Evolutionary conservation across 257 asterid genomes (phyloP), one percentile per base, ranked within the genome.

Genomic region (Solanum sejunctum): DNA sequence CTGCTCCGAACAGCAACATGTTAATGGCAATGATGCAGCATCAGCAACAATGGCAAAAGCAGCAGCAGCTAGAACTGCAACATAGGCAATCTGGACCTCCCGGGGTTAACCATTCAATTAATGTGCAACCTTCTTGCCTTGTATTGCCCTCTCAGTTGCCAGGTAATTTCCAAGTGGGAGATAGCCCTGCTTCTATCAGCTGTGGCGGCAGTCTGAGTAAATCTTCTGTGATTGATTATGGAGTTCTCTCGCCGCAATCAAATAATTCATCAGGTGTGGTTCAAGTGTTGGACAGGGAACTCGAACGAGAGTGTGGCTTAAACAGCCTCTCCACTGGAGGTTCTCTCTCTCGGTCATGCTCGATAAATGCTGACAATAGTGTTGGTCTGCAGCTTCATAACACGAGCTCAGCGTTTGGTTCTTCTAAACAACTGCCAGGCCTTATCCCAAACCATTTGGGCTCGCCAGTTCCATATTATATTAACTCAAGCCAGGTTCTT

Each of bases 121-220:
- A 90, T 85, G 98, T 92, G 83, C 93, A 87, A 80, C 96, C 98
- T 85, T 94, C 98, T 86, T 92, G 96, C 88, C 84, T 94, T 86
- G 97, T 92, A 82, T 93, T 90, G 85, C 97, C 98, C 4, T 91
- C 93, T 84, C 95, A 88, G 86, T 88, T 92, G 49, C 86, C 91
- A 17, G 88, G 88, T 85, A 92, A 84, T 84, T 87, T 87, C 87
- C 94, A 92, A 83, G 88, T 86, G 8, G 92, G 86, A 85, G 89
- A 89, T 55, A 85, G 89, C 86, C 88, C 90, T 77, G 85, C 83
- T 81, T 87, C 92, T 57, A 84, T 83, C 79, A 89, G 87, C 85
- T 94, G 87, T 57, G 85, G 63, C 83, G 10, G 89, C 82, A 85
- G 88, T 85, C 82, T 87, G 69, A 85, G 86, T 83, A 86, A 93